phyloP scores from a whole-genome alignment of 202 grass and related monocot species.

The Setaria italica region DNA sequence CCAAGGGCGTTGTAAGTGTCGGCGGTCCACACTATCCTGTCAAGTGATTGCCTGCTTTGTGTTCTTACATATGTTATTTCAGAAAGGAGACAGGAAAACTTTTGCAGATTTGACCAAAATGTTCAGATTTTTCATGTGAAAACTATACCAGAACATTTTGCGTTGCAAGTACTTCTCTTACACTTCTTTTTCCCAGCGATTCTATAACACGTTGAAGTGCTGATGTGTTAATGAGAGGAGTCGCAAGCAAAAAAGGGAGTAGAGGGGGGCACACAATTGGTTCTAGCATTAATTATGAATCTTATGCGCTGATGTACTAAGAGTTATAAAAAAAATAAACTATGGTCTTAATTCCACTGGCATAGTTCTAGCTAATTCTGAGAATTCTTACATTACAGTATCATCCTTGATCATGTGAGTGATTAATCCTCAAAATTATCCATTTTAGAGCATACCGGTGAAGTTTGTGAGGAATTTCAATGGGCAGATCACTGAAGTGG shows the following conservation, averaged over 20 bases:
- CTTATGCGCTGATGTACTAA: not conserved
- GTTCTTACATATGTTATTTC: not conserved
- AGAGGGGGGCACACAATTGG: too few relatives aligned
- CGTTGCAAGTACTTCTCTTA: not conserved
- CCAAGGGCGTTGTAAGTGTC: not conserved
- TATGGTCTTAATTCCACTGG: not conserved
- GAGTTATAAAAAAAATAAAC: not conserved
- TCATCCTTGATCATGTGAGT: conserved; percentile 15
- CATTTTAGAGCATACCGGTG: conserved; percentile 52
- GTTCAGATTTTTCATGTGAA: not conserved
- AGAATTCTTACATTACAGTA: not conserved
- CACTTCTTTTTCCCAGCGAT: not conserved
- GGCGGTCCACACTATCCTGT: not conserved
- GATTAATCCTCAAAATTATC: not conserved
- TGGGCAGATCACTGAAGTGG: not conserved
- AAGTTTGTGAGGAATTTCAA: conserved; percentile 55
- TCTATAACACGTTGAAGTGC: too few relatives aligned
- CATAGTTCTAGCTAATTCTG: not conserved
- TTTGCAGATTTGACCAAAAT: not conserved
- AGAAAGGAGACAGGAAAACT: not conserved
- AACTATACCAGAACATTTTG: not conserved
- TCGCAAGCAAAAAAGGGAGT: not conserved
- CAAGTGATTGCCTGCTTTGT: not conserved
- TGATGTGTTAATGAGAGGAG: not conserved
- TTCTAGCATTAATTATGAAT: not conserved